Conservation (phyloP, 352 stramenopile genomes). For the Thalassiosira mediterranea region DNA sequence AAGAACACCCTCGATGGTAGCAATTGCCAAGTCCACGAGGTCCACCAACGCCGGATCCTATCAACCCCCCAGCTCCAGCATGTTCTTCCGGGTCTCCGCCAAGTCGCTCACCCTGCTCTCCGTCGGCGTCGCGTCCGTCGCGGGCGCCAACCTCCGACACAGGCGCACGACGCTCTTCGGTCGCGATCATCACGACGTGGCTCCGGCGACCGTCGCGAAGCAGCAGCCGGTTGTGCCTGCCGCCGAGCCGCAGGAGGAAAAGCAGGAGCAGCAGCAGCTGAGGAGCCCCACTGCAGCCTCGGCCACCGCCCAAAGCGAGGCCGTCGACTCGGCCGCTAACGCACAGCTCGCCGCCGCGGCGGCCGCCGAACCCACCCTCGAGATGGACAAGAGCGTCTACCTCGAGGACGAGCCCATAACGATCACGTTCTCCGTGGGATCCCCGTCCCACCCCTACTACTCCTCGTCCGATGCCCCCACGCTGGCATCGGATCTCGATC, state of each 20-base stretch:
- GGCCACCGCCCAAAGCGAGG: neutral
- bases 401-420: slow-evolving; percentile 23
- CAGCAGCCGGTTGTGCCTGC: too few relatives aligned
- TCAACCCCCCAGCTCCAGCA: too few relatives aligned
- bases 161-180: neutral
- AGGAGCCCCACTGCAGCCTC: neutral
- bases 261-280: neutral
- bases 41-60: too few relatives aligned
- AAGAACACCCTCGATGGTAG: too few relatives aligned
- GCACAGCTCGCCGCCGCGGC: neutral
- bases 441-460: slow-evolving; percentile 5
- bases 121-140: neutral
- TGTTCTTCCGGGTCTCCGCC: too few relatives aligned
- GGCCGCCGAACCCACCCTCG: slow-evolving; percentile 2
- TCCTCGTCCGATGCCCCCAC: slow-evolving; percentile 12
- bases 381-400: slow-evolving; percentile 14
- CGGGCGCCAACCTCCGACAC: neutral
- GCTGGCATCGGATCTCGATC: slow-evolving; percentile 1
- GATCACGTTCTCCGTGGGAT: slow-evolving; percentile 15
- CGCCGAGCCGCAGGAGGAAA: neutral
- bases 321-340: neutral
- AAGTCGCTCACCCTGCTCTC: too few relatives aligned
- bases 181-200: neutral
- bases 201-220: too few relatives aligned
- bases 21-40: too few relatives aligned